Evolutionary conservation across 345 rosid species (phyloP).

Genomic region (Eucalyptus marginata): DNA sequence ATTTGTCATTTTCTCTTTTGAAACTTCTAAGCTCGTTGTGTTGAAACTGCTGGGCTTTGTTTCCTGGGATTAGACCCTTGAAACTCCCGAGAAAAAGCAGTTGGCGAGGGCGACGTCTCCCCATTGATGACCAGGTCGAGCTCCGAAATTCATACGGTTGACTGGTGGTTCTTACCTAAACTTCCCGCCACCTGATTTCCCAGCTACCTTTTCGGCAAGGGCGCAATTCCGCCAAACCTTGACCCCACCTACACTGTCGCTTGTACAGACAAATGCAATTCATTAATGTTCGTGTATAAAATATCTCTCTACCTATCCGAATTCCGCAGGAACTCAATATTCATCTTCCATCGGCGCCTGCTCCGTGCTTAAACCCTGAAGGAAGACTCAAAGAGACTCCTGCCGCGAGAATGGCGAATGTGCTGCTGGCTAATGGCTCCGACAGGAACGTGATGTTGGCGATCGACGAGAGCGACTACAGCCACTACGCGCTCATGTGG

Average conservation of each 20-base stretch:
- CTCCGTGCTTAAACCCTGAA: background rate
- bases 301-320: background rate
- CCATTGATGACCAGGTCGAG: background rate
- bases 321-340: background rate
- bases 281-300: background rate
- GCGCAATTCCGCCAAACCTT: background rate
- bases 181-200: background rate
- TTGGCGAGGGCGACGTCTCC: background rate
- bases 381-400: background rate
- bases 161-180: background rate
- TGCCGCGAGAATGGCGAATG: background rate
- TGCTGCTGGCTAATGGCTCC: background rate
- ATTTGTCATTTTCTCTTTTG: background rate
- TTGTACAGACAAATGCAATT: background rate
- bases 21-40: background rate
- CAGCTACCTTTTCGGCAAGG: background rate
- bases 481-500: slow-evolving; percentile 41
- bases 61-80: background rate
- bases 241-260: background rate
- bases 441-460: slow-evolving; percentile 31
- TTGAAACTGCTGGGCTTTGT: background rate
- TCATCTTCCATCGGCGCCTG: background rate
- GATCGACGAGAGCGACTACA: slow-evolving; percentile 35
- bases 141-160: background rate
- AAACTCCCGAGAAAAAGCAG: background rate